phyloP scores from a whole-genome alignment of 495 filamentous ascomycete species.

The Poronia punctata region DNA sequence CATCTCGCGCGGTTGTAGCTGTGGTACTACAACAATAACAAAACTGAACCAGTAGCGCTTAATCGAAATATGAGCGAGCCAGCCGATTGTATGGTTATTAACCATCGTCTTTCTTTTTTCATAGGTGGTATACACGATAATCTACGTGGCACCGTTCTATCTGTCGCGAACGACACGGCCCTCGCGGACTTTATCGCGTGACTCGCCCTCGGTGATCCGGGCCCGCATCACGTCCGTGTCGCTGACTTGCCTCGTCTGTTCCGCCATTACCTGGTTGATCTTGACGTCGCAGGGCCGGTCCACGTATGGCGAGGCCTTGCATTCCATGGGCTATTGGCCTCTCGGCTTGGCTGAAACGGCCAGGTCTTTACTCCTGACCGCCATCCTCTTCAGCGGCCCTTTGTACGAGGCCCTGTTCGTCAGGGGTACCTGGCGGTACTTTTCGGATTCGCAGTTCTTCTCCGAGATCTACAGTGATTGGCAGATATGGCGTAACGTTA shows the following conservation, averaged over 20 bases:
- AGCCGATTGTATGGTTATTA: too few relatives aligned
- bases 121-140: constrained; percentile 68
- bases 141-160: constrained; percentile 92
- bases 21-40: too few relatives aligned
- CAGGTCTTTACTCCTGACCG: constrained; percentile 57
- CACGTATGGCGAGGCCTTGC: constrained; percentile 47
- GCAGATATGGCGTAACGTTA: constrained; percentile 52
- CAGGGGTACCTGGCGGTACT: constrained; percentile 62
- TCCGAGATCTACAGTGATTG: constrained; percentile 31
- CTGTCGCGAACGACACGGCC: constrained; percentile 71
- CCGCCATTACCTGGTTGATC: constrained; percentile 54
- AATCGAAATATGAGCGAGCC: too few relatives aligned
- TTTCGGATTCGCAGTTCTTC: constrained; percentile 40
- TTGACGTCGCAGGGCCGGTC: constrained; percentile 26
- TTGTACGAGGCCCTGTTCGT: constrained; percentile 69
- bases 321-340: constrained; percentile 70
- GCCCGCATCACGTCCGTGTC: constrained; percentile 75
- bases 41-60: too few relatives aligned
- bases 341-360: constrained; percentile 54
- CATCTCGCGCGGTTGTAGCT: constrained; percentile 1
- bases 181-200: constrained; percentile 71
- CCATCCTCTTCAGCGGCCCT: constrained; percentile 76
- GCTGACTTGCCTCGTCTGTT: constrained; percentile 57
- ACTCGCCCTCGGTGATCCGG: constrained; percentile 84
- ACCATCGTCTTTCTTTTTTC: too few relatives aligned